phyloP scores from a whole-genome alignment of 2,329 filamentous ascomycete species.

The Colletotrichum kahawae region DNA sequence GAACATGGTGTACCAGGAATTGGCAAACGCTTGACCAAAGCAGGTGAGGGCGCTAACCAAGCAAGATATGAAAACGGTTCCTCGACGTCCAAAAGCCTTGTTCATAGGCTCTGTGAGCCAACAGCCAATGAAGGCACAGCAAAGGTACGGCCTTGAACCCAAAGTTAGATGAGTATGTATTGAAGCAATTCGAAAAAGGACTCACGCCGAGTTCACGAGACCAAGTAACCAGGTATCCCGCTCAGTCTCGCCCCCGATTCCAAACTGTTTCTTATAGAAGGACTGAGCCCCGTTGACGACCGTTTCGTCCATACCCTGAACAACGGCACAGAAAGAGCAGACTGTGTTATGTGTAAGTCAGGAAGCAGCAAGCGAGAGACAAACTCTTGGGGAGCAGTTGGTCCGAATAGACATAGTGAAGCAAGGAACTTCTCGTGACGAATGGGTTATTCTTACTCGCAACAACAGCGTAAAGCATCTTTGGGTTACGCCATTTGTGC shows the following conservation, averaged over 20 bases:
- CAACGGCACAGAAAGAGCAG: constrained; percentile 71
- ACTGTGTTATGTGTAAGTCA: constrained; percentile 32
- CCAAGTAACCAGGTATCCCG: constrained; percentile 63
- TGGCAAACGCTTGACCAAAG: constrained; percentile 54
- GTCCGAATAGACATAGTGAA: background rate
- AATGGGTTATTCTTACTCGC: constrained; percentile 41
- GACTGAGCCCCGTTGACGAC: constrained; percentile 68
- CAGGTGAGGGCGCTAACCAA: constrained; percentile 61
- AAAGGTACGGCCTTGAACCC: constrained; percentile 56
- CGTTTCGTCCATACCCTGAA: constrained; percentile 71
- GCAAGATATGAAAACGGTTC: constrained; percentile 74
- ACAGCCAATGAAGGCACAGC: constrained; percentile 72
- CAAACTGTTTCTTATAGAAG: constrained; percentile 51
- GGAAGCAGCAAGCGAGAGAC: background rate
- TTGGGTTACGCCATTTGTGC: constrained; percentile 72
- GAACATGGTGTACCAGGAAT: constrained; percentile 68
- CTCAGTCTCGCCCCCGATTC: constrained; percentile 58
- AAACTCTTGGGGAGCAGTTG: background rate
- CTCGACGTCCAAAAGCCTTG: constrained; percentile 70
- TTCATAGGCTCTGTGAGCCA: constrained; percentile 79
- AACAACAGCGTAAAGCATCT: constrained; percentile 69
- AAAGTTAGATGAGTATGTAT: accelerated
- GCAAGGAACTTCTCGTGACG: background rate
- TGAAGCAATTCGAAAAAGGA: constrained; percentile 28
- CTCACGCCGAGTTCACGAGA: constrained; percentile 55